A percentile compares a stretch with the other conserved stretches of the same genome.
These are phyloP conservation scores for Cytospora schulzeri DNA, from an alignment of 2,329 filamentous ascomycete species.

Conservation along the genomic window DNA sequence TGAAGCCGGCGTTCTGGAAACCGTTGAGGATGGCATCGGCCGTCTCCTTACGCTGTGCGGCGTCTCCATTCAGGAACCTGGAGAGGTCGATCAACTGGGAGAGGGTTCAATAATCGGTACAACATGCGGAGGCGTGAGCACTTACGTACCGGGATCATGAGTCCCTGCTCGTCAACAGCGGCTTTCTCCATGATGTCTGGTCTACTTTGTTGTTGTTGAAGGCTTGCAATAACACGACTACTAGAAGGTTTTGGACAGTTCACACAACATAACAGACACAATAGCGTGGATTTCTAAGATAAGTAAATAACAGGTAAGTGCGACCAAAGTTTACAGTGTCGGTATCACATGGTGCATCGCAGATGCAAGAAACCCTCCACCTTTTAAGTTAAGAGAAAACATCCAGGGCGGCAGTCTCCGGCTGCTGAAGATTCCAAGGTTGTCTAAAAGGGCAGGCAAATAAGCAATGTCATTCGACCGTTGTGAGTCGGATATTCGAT, in stretches of 20 bases:
- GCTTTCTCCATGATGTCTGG: slow-evolving; percentile 37
- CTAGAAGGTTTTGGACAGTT: background rate
- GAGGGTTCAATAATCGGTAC: background rate
- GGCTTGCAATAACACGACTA: background rate
- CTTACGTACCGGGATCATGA: slow-evolving; percentile 36
- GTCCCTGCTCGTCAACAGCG: slow-evolving; percentile 35
- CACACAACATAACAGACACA: background rate
- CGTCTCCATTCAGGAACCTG: slow-evolving; percentile 66
- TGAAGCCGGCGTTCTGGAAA: slow-evolving; percentile 85
- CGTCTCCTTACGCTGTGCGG: slow-evolving; percentile 61
- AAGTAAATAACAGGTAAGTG: background rate
- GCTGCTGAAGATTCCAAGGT: background rate
- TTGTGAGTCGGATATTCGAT: slow-evolving; percentile 1
- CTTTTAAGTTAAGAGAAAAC: slow-evolving; percentile 6
- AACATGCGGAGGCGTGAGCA: slow-evolving; percentile 16
- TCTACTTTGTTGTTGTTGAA: slow-evolving; percentile 4
- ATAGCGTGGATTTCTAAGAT: background rate
- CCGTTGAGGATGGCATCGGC: slow-evolving; percentile 74
- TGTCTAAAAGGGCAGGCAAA: slow-evolving; percentile 15
- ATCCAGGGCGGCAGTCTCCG: slow-evolving; percentile 14
- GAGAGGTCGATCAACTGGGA: slow-evolving; percentile 76
- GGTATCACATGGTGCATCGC: slow-evolving; percentile 5
- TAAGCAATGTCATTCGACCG: slow-evolving; percentile 9
- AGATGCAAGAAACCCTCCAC: background rate
- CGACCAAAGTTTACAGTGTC: background rate